Conservation (phyloP, 306 rosid genomes). For the Ziziphus jujuba region DNA sequence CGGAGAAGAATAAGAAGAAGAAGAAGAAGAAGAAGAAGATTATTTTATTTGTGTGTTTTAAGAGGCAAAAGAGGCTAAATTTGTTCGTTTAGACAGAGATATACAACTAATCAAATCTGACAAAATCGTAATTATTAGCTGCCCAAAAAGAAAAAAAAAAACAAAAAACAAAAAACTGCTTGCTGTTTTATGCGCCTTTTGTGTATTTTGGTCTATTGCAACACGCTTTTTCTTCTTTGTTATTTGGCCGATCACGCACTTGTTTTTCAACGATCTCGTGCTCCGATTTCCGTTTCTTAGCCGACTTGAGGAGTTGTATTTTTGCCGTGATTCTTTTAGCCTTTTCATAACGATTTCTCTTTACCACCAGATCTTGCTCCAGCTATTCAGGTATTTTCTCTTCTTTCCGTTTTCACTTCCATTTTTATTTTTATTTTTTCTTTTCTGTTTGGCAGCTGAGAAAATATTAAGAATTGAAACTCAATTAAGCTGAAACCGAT, state of each 20-base stretch:
- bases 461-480: not conserved
- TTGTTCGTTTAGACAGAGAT: too few relatives aligned
- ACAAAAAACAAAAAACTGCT: too few relatives aligned
- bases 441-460: slow-evolving; percentile 15
- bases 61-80: too few relatives aligned
- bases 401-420: slow-evolving; percentile 27
- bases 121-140: not conserved
- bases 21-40: too few relatives aligned
- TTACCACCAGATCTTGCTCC: slow-evolving; percentile 61
- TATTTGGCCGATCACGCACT: slow-evolving; percentile 11
- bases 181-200: not conserved
- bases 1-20: too few relatives aligned
- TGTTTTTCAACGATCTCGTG: not conserved
- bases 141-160: too few relatives aligned
- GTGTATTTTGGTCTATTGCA: not conserved
- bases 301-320: not conserved
- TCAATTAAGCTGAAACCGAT: slow-evolving; percentile 15
- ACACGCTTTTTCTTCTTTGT: not conserved
- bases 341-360: slow-evolving; percentile 9
- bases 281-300: not conserved
- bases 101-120: not conserved
- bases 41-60: too few relatives aligned
- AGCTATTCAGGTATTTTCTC: slow-evolving; percentile 14
- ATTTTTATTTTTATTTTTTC: not conserved
- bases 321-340: slow-evolving; percentile 36